Conservation (phyloP, 2,329 filamentous ascomycete species). For the Ambrosiella cleistominuta region DNA sequence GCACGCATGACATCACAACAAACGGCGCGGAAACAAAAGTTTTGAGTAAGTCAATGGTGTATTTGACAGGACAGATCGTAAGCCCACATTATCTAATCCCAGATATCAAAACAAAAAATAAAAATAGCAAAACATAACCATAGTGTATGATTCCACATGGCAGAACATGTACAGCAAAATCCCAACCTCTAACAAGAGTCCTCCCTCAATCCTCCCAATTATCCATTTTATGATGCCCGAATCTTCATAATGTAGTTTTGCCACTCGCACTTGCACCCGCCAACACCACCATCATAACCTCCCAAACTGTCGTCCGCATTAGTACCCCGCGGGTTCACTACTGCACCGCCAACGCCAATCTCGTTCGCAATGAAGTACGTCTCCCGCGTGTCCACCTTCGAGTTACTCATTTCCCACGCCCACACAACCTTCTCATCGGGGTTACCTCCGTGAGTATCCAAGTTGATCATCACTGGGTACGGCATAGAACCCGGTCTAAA, state of each 20-base stretch:
- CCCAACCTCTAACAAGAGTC: neutral
- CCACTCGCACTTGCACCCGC: conserved; percentile 46
- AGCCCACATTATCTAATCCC: conserved; percentile 52
- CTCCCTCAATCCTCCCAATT: neutral
- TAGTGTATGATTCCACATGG: neutral
- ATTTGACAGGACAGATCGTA: no score
- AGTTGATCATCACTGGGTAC: conserved; percentile 42
- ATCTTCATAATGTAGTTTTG: conserved; percentile 23
- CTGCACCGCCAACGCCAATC: conserved; percentile 31
- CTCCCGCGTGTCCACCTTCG: conserved; percentile 27
- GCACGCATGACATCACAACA: neutral
- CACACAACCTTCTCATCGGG: conserved; percentile 34
- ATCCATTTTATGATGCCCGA: neutral
- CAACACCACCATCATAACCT: conserved; percentile 44
- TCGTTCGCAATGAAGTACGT: conserved; percentile 31
- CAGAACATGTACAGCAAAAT: neutral
- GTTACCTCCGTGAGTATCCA: conserved; percentile 46
- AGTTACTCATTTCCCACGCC: conserved; percentile 31
- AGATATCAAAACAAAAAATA: neutral
- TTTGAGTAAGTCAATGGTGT: neutral
- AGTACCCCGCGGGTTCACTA: conserved; percentile 32
- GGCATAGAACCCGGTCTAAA: conserved; percentile 41
- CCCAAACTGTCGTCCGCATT: conserved; percentile 31
- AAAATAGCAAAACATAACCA: neutral
- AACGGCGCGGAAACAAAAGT: neutral